Conservation (phyloP, 2,329 filamentous ascomycete genomes). For the Ceratocystis harringtonii region DNA sequence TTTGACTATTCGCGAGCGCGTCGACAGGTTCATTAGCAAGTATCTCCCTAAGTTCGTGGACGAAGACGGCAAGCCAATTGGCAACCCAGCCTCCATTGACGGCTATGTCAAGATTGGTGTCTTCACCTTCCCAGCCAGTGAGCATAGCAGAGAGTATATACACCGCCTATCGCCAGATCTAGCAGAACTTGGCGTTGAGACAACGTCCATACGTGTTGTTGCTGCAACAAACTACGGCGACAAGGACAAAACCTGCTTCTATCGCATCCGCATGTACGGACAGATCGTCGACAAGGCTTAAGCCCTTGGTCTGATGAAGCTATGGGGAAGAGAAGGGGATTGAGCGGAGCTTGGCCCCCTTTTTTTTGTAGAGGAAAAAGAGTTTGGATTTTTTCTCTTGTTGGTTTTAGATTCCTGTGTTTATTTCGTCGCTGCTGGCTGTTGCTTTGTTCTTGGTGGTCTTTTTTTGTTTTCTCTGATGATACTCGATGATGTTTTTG, state of each 20-base stretch:
- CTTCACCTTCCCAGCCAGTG: slow-evolving; percentile 37
- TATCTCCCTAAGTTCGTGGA: slow-evolving; percentile 26
- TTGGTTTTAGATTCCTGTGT: neutral
- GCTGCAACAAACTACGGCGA: slow-evolving; percentile 44
- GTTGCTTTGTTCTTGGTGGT: neutral
- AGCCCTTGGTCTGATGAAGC: neutral
- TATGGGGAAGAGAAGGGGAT: neutral
- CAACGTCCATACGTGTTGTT: slow-evolving; percentile 39
- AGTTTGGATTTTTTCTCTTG: neutral
- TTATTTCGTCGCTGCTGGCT: neutral
- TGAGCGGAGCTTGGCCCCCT: neutral
- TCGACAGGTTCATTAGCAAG: slow-evolving; percentile 30
- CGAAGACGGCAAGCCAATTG: slow-evolving; percentile 19
- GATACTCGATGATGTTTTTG: neutral
- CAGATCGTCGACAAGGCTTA: slow-evolving; percentile 21
- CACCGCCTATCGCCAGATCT: slow-evolving; percentile 39
- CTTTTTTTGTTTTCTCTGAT: neutral
- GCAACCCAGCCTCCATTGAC: slow-evolving; percentile 20
- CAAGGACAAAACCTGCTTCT: slow-evolving; percentile 48
- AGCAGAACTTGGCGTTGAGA: slow-evolving; percentile 31
- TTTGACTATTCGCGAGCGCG: slow-evolving; percentile 26
- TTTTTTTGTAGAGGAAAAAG: neutral
- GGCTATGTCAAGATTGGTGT: slow-evolving; percentile 43
- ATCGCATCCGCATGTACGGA: slow-evolving; percentile 45
- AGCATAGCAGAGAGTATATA: slow-evolving; percentile 35